These are phyloP conservation scores for Carex cristatella DNA, from an alignment of 176 grass and related monocot genomes.

Conservation along the genomic window DNA sequence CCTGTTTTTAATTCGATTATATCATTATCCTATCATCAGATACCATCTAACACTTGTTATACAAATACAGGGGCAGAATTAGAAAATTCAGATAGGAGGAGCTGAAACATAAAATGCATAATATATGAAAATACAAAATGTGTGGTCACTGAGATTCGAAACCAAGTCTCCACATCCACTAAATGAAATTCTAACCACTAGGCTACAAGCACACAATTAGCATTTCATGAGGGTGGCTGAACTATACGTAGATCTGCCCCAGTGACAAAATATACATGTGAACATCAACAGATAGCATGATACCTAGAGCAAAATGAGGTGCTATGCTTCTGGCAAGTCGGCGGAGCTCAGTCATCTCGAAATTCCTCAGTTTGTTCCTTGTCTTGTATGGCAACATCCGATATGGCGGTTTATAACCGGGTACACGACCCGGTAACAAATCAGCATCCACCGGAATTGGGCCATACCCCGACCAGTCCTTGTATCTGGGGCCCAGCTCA, in stretches of 20 bases:
- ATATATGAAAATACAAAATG: too few relatives aligned
- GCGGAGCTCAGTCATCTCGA: constrained; percentile 66
- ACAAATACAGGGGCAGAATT: background rate
- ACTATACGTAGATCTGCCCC: too few relatives aligned
- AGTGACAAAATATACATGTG: background rate
- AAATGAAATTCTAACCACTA: too few relatives aligned
- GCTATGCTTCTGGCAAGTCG: constrained; percentile 76
- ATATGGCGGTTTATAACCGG: constrained; percentile 67
- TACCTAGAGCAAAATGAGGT: constrained; percentile 92
- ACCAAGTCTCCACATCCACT: too few relatives aligned
- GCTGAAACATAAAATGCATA: too few relatives aligned
- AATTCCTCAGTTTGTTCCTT: constrained; percentile 50
- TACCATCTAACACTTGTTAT: background rate
- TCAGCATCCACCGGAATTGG: constrained; percentile 93
- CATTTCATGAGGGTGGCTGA: too few relatives aligned
- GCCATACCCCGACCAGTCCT: constrained; percentile 69
- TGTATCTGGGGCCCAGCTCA: constrained; percentile 76
- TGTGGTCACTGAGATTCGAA: too few relatives aligned
- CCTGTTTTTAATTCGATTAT: constrained; percentile 31
- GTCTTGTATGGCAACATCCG: constrained; percentile 71
- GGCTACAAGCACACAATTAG: too few relatives aligned
- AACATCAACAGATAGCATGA: constrained; percentile 6
- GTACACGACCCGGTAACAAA: constrained; percentile 64
- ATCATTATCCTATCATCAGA: background rate
- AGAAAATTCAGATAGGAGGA: too few relatives aligned